These are phyloP conservation scores for Podaxis mareebaensis DNA, from an alignment of 768 basidiomycete genomes.

Conservation along the genomic window DNA sequence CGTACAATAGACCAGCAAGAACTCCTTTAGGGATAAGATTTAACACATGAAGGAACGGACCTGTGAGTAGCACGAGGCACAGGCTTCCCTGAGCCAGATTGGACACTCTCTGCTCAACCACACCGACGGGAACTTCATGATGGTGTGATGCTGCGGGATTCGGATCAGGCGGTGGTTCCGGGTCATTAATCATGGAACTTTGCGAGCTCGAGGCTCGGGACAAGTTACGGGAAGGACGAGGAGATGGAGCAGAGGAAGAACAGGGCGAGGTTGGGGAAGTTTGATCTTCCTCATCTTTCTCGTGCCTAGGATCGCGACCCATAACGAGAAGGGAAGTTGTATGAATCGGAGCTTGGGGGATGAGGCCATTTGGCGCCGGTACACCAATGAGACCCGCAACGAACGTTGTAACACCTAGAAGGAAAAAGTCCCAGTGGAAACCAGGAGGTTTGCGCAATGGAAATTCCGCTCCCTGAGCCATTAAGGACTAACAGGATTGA, in stretches of 20 bases:
- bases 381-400: conserved; percentile 84
- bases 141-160: conserved; percentile 24
- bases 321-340: conserved; percentile 79
- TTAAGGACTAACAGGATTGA: conserved; percentile 65
- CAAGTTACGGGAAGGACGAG: neutral
- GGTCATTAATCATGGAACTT: conserved; percentile 17
- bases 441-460: conserved; percentile 87
- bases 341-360: conserved; percentile 92
- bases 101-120: conserved; percentile 92
- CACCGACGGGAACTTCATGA: conserved; percentile 61
- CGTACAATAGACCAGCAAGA: conserved; percentile 85
- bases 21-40: conserved; percentile 80
- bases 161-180: conserved; percentile 13
- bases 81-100: conserved; percentile 84
- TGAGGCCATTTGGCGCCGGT: conserved; percentile 84
- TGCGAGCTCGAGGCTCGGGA: conserved; percentile 7
- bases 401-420: conserved; percentile 88
- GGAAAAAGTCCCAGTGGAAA: conserved; percentile 87
- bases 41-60: conserved; percentile 81
- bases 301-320: conserved; percentile 42
- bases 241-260: conserved; percentile 11
- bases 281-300: conserved; percentile 30
- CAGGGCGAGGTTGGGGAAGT: neutral
- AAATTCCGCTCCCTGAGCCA: conserved; percentile 88
- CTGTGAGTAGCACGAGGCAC: conserved; percentile 76